Evolutionary conservation across 2,329 filamentous ascomycete species (phyloP).

Genomic region (Amauroascus verrucosus): DNA sequence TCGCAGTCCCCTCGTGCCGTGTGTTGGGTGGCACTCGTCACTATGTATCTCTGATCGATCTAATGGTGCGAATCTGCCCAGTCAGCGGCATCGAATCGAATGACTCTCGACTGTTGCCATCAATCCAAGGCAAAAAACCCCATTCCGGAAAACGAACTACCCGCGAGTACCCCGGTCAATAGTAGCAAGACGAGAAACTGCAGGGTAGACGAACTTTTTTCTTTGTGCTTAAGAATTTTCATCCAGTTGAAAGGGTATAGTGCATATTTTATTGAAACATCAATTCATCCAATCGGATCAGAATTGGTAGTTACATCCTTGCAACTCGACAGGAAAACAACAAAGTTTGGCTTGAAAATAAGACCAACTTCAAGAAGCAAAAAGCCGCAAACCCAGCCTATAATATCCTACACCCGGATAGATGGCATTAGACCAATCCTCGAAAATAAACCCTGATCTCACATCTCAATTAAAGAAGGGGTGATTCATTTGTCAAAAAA

Average conservation of each 20-base stretch:
- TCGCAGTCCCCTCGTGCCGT: too few species aligned
- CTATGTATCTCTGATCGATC: too few species aligned
- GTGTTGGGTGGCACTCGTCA: too few species aligned
- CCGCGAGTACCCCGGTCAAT: too few species aligned
- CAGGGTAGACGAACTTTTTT: background rate
- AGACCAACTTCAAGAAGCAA: background rate
- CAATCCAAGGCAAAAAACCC: too few species aligned
- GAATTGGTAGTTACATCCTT: background rate
- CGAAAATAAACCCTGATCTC: background rate
- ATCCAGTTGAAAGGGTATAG: too few species aligned
- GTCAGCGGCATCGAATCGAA: too few species aligned
- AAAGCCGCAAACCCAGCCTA: background rate
- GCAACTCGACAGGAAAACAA: background rate
- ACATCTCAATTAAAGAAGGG: background rate
- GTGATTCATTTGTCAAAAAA: background rate
- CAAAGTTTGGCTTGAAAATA: background rate
- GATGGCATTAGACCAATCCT: background rate
- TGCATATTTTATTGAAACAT: background rate
- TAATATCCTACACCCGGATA: background rate
- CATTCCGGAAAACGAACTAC: background rate
- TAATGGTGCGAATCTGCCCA: too few species aligned
- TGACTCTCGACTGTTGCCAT: too few species aligned
- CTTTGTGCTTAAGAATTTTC: too few species aligned
- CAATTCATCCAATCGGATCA: background rate
- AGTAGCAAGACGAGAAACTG: too few species aligned